Evolutionary conservation across 192 early-diverging fungal genomes (phyloP).

Genomic region (Entophlyctis luteolus): DNA sequence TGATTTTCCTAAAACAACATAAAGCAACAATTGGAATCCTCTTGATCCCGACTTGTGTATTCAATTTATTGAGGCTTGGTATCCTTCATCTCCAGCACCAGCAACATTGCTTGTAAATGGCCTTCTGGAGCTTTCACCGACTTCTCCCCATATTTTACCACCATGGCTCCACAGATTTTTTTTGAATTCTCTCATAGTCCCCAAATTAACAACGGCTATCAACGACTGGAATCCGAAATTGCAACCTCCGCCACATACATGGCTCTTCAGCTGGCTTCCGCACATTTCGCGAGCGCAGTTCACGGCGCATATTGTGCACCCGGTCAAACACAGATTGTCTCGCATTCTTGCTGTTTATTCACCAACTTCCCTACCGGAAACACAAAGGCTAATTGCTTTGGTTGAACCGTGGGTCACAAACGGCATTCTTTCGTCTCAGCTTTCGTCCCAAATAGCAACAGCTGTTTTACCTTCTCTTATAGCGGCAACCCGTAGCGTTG

Average conservation of each 20-base stretch:
- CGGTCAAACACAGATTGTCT: conserved; percentile 66
- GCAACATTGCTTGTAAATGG: conserved; percentile 8
- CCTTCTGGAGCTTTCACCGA: conserved; percentile 12
- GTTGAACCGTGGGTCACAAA: no score
- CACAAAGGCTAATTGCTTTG: no score
- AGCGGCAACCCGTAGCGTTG: conserved; percentile 55
- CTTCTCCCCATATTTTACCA: conserved; percentile 50
- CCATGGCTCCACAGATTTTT: conserved; percentile 71
- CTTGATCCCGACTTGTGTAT: conserved; percentile 65
- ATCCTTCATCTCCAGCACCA: conserved; percentile 21
- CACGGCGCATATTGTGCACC: conserved; percentile 40
- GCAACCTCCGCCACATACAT: conserved; percentile 61
- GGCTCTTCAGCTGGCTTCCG: conserved; percentile 82
- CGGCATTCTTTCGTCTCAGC: no score
- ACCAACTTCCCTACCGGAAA: no score
- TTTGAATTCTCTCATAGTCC: conserved; percentile 72
- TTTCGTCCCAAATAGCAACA: no score
- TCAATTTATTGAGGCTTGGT: conserved; percentile 68
- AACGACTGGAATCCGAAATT: conserved; percentile 59
- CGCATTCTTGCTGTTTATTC: no score
- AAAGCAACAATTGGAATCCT: conserved; percentile 69
- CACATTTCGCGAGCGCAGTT: conserved; percentile 49
- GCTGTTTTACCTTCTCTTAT: no score
- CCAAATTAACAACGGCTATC: conserved; percentile 66
- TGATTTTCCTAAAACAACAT: conserved; percentile 9